phyloP scores from a whole-genome alignment of 352 stramenopile species.

The Globisporangium ultimum region DNA sequence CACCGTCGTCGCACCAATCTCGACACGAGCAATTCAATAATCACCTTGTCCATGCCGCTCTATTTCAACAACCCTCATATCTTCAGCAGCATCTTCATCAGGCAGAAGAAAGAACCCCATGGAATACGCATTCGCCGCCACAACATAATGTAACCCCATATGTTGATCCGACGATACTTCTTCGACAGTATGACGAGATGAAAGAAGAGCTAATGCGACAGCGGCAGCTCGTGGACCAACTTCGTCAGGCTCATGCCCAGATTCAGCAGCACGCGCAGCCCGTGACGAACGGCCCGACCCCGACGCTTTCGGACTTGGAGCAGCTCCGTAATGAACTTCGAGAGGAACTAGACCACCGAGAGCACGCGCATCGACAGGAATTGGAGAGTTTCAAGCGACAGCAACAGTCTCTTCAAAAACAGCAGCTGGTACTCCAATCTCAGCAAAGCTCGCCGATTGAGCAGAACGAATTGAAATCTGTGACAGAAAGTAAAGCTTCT shows the following conservation, averaged over 20 bases:
- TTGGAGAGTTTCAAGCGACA: constrained; percentile 29
- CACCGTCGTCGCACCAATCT: too few species aligned
- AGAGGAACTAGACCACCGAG: constrained; percentile 45
- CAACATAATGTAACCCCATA: neutral
- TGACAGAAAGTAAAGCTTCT: too few species aligned
- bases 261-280: constrained; percentile 25
- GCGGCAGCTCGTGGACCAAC: constrained; percentile 51
- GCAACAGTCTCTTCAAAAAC: constrained; percentile 17
- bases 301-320: constrained; percentile 54
- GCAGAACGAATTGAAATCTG: too few species aligned
- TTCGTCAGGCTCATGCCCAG: constrained; percentile 36
- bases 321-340: constrained; percentile 47
- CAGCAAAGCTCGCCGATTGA: neutral
- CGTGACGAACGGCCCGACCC: constrained; percentile 10
- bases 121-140: neutral
- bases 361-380: constrained; percentile 45
- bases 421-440: neutral
- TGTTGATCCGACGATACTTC: constrained; percentile 20
- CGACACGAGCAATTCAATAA: too few species aligned
- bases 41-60: too few species aligned
- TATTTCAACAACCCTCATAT: too few species aligned
- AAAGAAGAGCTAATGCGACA: constrained; percentile 42
- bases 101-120: too few species aligned
- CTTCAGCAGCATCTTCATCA: too few species aligned
- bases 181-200: constrained; percentile 57